These are phyloP conservation scores for Xylaria flabelliformis DNA, from an alignment of 495 filamentous ascomycete species.

Conservation along the genomic window DNA sequence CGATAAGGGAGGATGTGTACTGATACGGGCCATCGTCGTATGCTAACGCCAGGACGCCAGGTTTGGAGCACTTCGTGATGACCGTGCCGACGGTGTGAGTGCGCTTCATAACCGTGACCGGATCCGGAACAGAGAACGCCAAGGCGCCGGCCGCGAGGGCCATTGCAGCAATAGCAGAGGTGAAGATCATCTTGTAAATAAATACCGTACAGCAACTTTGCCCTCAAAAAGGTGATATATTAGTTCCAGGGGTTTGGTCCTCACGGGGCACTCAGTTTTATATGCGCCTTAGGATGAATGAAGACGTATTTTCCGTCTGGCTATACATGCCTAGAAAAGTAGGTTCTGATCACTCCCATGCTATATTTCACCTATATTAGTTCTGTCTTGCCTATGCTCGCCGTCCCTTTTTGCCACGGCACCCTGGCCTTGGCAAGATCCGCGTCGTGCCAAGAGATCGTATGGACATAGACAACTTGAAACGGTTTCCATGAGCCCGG, in stretches of 20 bases:
- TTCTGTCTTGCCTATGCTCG: conserved; percentile 3
- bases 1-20: conserved; percentile 40
- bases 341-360: neutral
- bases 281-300: neutral
- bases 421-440: neutral
- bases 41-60: conserved; percentile 58
- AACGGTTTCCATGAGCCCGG: neutral
- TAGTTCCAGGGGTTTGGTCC: neutral
- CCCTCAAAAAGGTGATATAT: neutral
- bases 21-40: conserved; percentile 78
- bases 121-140: conserved; percentile 42
- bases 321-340: neutral
- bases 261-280: neutral
- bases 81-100: conserved; percentile 47
- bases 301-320: neutral
- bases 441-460: neutral
- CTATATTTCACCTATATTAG: conserved; percentile 17
- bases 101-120: conserved; percentile 47
- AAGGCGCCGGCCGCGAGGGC: conserved; percentile 41
- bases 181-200: conserved; percentile 39
- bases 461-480: neutral
- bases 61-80: conserved; percentile 49
- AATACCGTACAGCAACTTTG: neutral
- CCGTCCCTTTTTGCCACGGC: neutral
- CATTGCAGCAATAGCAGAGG: conserved; percentile 35